Percentiles rank a stretch among this genome's conserved stretches.
Evolutionary conservation across 768 basidiomycete species (phyloP).

Genomic region (Leccinum rimulosum): DNA sequence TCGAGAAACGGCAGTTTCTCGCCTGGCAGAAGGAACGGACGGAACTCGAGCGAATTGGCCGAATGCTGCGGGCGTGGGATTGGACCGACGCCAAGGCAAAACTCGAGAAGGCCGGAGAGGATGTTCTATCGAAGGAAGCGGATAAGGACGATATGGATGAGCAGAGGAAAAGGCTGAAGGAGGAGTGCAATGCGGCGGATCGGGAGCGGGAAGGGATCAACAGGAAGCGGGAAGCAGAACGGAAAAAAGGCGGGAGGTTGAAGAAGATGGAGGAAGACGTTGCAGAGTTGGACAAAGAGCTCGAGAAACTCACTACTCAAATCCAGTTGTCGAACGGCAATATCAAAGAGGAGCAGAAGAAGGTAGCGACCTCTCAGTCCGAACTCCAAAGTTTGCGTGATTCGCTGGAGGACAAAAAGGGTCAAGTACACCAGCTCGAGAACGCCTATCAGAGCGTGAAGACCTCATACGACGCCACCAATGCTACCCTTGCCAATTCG

Average conservation of each 20-base stretch:
- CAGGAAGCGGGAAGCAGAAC: constrained; percentile 79
- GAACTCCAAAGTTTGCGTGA: constrained; percentile 62
- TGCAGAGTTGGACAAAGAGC: constrained; percentile 69
- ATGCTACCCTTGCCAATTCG: constrained; percentile 61
- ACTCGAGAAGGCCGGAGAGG: constrained; percentile 52
- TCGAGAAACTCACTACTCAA: constrained; percentile 83
- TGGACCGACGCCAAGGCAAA: constrained; percentile 67
- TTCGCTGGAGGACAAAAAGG: constrained; percentile 56
- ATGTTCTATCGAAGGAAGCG: constrained; percentile 48
- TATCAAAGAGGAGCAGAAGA: constrained; percentile 75
- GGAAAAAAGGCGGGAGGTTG: constrained; percentile 90
- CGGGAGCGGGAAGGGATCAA: constrained; percentile 63
- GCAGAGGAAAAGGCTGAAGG: constrained; percentile 46
- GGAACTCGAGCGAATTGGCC: constrained; percentile 83
- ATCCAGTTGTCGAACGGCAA: constrained; percentile 75
- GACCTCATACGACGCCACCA: constrained; percentile 59
- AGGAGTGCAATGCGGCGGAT: constrained; percentile 64
- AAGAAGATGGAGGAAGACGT: constrained; percentile 83
- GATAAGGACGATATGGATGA: constrained; percentile 48
- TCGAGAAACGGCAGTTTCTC: constrained; percentile 85
- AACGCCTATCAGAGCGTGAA: constrained; percentile 61
- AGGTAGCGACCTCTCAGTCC: constrained; percentile 47
- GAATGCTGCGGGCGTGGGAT: constrained; percentile 83
- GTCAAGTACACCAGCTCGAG: constrained; percentile 54
- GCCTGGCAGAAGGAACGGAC: constrained; percentile 86